Base-by-base conservation (phyloP, 257 asterid species). In the Oldenlandia corymbosa region DNA sequence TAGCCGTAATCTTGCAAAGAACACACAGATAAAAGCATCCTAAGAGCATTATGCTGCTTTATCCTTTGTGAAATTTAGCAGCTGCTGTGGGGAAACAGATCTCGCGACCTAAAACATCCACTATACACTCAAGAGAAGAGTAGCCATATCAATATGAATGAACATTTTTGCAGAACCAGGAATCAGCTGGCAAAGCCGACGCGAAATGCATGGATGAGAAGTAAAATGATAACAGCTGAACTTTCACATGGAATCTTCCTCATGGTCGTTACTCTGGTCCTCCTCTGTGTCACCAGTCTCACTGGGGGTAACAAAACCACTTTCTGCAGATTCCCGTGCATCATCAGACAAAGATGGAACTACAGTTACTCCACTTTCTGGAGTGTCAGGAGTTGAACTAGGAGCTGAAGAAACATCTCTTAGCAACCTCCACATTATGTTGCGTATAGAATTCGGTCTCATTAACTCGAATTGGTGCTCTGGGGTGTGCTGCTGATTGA, bases 401-500 rank as follows among this genome's bases (percentile, higher is more conserved):
- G 74, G 68, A 57, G 75, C 43, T 5, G 77, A 65, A 37, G 81
- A 45, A 64, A 51, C 59, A 14, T 69, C 78, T 69, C 70, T 58
- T 10, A 67, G 54, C 54, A 83, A 24, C 68, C 79, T 74, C 30
- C 71, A 31, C 80, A 77, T 66, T 18, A 68, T 50, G 39, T 78
- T 65, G 51, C 57, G 71, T 43, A 71, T 55, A 18, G 39, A 31
- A 56, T 23, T 56, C 17, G 69, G 79, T 59, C 67, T 72, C 71
- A 49, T 5, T 34, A 68, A 51, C 74, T 84, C 84, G 70, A 81
- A 81, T 58, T 54, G 56, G 72, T 84, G 91, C 30, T 81, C 83
- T 23, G 87, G 74, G 7, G 88, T 80, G 73, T 84, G 91, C 62
- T 80, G 83, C 73, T 82, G 91, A 59, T 78, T 84, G 57, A 82